phyloP scores from a whole-genome alignment of 148 eudicot genomes.

The Amaranthus palmeri region DNA sequence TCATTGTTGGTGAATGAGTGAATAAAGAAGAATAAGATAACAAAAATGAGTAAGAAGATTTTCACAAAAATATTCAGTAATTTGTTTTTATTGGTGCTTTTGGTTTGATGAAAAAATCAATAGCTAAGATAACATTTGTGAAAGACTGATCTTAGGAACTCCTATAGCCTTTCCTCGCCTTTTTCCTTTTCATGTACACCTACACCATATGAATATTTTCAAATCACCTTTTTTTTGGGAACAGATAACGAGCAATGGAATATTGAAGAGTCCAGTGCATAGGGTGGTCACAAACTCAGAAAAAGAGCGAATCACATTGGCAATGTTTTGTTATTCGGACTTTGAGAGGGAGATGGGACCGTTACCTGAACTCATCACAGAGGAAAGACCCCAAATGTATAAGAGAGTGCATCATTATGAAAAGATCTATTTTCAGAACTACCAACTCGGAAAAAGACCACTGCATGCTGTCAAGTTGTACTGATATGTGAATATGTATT shows the following conservation, averaged over 20 bases:
- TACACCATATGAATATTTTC: too few species aligned
- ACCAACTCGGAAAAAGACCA: conserved; percentile 32
- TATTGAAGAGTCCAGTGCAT: conserved; percentile 45
- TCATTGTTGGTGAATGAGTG: too few species aligned
- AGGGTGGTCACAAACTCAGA: conserved; percentile 44
- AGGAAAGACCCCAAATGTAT: conserved; percentile 37
- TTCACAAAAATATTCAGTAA: too few species aligned
- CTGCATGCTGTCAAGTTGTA: conserved; percentile 28
- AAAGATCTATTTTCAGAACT: conserved; percentile 25
- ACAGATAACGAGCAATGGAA: conserved; percentile 52
- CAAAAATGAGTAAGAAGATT: too few species aligned
- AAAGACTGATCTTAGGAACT: too few species aligned
- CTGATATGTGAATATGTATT: too few species aligned
- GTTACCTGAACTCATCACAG: conserved; percentile 30
- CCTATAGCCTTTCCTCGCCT: too few species aligned
- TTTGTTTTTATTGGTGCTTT: too few species aligned
- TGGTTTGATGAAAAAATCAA: too few species aligned
- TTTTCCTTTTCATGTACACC: too few species aligned
- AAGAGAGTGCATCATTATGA: conserved; percentile 31
- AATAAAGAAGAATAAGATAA: too few species aligned
- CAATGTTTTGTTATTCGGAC: conserved; percentile 31
- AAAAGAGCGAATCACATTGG: conserved; percentile 39
- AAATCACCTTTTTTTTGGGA: not conserved
- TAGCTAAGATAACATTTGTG: too few species aligned
- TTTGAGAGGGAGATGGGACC: conserved; percentile 40